These are phyloP conservation scores for Spizellomyces punctatus DNA, from an alignment of 192 early-diverging fungal genomes.

Conservation along the genomic window DNA sequence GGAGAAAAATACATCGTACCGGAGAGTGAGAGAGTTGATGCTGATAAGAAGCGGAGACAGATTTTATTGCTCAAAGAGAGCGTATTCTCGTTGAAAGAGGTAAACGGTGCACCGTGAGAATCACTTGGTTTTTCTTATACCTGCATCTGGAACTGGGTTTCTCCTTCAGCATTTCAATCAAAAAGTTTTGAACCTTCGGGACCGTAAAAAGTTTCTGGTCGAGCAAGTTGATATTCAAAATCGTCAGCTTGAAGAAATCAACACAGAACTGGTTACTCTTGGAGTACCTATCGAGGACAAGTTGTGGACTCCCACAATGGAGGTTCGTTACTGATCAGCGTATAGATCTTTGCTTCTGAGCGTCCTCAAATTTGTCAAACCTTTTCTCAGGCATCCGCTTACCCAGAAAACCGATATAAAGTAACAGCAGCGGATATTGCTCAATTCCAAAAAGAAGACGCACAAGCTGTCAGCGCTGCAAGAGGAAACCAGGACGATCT, in stretches of 20 bases:
- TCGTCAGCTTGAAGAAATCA: constrained; percentile 35
- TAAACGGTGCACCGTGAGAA: constrained; percentile 7
- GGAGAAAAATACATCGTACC: constrained; percentile 71
- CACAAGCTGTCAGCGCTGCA: constrained; percentile 25
- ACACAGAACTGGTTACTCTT: constrained; percentile 39
- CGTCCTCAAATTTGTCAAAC: neutral
- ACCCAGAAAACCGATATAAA: constrained; percentile 52
- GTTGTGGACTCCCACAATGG: constrained; percentile 42
- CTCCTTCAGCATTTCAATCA: constrained; percentile 48
- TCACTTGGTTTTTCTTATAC: neutral
- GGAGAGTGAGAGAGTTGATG: constrained; percentile 65
- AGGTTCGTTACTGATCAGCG: constrained; percentile 24
- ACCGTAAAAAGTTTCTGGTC: constrained; percentile 39
- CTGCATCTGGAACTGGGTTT: neutral
- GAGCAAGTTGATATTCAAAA: constrained; percentile 40
- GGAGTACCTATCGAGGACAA: constrained; percentile 28
- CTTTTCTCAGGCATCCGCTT: constrained; percentile 32
- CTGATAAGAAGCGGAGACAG: constrained; percentile 64
- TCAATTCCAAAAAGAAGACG: constrained; percentile 43
- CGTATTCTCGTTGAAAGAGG: constrained; percentile 59
- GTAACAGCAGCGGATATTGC: constrained; percentile 54
- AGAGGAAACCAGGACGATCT: constrained; percentile 37
- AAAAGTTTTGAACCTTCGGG: constrained; percentile 42
- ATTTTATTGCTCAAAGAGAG: constrained; percentile 58
- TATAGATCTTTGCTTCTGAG: neutral